Percentiles rank a stretch among this genome's conserved stretches.
Evolutionary conservation across 116 monocot genomes (phyloP).

Genomic region (Dioscorea cayenensis): DNA sequence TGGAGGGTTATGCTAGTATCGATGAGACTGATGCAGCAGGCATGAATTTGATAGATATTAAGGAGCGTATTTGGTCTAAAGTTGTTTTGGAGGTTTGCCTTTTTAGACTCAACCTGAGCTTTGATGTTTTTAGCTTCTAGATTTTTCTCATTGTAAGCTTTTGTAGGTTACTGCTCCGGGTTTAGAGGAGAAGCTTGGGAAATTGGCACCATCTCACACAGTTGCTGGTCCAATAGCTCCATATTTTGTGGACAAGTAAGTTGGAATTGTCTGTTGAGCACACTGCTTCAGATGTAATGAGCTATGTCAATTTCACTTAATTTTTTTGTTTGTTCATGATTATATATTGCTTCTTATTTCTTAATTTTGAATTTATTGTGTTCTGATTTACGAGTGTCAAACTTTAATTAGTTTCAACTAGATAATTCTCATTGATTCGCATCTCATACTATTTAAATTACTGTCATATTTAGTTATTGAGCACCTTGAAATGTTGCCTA

Average conservation of each 20-base stretch:
- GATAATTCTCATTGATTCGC: no score
- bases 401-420: no score
- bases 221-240: conserved; percentile 76
- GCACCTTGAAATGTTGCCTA: no score
- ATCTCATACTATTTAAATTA: no score
- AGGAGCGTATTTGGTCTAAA: conserved; percentile 62
- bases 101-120: not conserved
- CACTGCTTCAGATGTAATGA: not conserved
- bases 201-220: conserved; percentile 75
- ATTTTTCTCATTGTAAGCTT: not conserved
- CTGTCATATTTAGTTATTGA: no score
- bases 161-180: conserved; percentile 83
- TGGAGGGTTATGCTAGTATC: conserved; percentile 73
- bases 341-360: no score
- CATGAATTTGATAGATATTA: conserved; percentile 97
- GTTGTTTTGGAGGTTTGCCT: conserved; percentile 54
- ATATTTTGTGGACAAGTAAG: conserved; percentile 77
- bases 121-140: not conserved
- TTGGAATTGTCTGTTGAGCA: not conserved
- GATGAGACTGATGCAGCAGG: conserved; percentile 94
- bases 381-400: no score
- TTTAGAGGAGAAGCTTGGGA: conserved; percentile 83
- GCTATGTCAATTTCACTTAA: no score
- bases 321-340: no score
- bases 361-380: no score